Evolutionary conservation across 2,329 filamentous ascomycete genomes (phyloP), one percentile per base, ranked within the genome.

Genomic region (Mycosphaerelloides madeirae): DNA sequence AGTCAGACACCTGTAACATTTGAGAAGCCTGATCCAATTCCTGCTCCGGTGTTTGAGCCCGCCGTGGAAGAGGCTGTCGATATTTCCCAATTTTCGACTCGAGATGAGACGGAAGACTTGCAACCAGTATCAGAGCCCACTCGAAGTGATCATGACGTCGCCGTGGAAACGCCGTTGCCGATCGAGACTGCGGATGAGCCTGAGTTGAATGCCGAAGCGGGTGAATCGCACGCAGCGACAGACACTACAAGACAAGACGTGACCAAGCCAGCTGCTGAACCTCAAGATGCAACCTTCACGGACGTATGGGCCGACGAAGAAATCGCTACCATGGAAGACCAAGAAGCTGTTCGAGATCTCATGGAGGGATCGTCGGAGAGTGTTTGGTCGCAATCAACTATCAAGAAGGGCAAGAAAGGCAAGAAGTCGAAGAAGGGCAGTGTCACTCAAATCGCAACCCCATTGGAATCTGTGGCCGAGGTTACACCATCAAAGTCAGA

Each of bases 321-420:
- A 7, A 39, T 45, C 18, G 37, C 43, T 12, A 45, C 43, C 11
- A 14, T 16, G 12, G 43, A 45, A 31, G 43, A 41, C 22, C 31
- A 40, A 8, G 43, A 28, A 19, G 37, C 37, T 12, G 43, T 45
- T 12, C 37, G 38, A 25, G 43, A 45, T n/a, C 28, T 45, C 11
- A 33, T 45, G 14, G 37, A 36, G 8, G 43, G 40, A 6, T 11
- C 40, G n/a, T 36, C 38, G 7, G 39, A 38, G 14, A 25, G 29
- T 19, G 33, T 39, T 12, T 52, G 45, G 49, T 29, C 35, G 6
- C 31, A 42, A 5, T 29, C 45, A 14, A 33, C 43, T 6, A 53
- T 49, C 38, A 50, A 45, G 15, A 55, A 54, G 38, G 56, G 54
- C 31, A 52, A 41, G 19, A 58, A 57, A 44, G 49, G 50, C 11